These are phyloP conservation scores for Prorocentrum cordatum DNA, from an alignment of 169 alveolate species.

Conservation along the genomic window DNA sequence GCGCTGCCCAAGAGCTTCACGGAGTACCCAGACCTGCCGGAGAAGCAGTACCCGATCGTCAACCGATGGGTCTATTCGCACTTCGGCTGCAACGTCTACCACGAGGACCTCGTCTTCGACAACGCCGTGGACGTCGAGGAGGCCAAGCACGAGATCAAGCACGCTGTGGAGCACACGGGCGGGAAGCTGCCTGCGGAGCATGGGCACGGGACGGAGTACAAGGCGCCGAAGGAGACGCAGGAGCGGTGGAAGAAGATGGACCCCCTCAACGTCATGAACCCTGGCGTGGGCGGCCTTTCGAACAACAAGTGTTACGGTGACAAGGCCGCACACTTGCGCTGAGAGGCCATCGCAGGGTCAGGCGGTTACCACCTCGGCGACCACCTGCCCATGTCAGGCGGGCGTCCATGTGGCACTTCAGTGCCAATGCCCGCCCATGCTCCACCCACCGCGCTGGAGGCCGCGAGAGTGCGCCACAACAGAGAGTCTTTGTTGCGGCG, in stretches of 20 bases:
- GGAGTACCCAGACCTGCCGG: neutral
- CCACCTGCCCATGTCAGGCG: no score
- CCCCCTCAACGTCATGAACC: slow-evolving; percentile 36
- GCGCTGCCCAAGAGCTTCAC: slow-evolving; percentile 36
- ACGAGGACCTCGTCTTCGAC: slow-evolving; percentile 20
- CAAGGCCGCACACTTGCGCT: no score
- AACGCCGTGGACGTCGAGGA: slow-evolving; percentile 15
- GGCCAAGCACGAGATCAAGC: neutral
- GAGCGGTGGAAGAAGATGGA: slow-evolving; percentile 29
- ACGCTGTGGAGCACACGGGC: neutral
- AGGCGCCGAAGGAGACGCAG: slow-evolving; percentile 19
- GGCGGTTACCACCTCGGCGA: no score
- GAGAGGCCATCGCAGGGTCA: no score
- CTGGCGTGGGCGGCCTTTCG: slow-evolving; percentile 64
- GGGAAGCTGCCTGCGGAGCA: slow-evolving; percentile 66
- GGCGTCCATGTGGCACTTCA: no score
- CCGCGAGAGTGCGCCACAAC: no score
- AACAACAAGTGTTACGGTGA: no score
- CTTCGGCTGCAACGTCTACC: slow-evolving; percentile 49
- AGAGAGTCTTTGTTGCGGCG: no score
- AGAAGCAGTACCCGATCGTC: neutral
- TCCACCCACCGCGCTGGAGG: no score
- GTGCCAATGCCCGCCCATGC: no score
- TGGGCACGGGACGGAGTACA: slow-evolving; percentile 59
- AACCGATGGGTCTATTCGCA: slow-evolving; percentile 43